Evolutionary conservation across 164 flowering plant genomes (phyloP), one percentile per base, ranked within the genome.

Genomic region (Aristolochia californica): DNA sequence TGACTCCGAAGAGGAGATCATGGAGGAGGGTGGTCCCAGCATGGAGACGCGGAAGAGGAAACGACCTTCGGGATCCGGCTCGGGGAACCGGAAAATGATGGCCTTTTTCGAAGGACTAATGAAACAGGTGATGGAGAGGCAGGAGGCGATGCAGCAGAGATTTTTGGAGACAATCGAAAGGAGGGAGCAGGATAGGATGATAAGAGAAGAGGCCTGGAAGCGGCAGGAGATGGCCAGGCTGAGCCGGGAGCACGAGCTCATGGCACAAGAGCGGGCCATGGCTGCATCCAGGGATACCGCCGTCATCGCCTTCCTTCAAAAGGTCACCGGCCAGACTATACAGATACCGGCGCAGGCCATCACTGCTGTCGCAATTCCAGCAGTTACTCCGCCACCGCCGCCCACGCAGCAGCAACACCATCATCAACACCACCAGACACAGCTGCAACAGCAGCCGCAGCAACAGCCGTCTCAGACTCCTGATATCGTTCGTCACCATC

Each of bases 191-290:
- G 95, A 82, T 7, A 66, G 95, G 53, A 68, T 77, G 75, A 69
- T 74, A 2, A 68, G 88, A 54, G 95, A 84, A 62, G 95, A 87
- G 27, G 83, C 82, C 16, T 87, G 95, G 95, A 83, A 70, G 74
- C 68, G 72, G 25, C 87, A 84, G 57, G 88, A 87, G 69, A 75
- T 77, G 76, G 74, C 78, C 0, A 72, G 91, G 60, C 51, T 83
- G 3, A 58, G 52, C 44, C 69, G 75, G 1, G 91, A 84, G 55
- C 91, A 83, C 53, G 88, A 81, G 25, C 62, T 78, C 24, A 61
- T 77, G 69, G 77, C 87, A 22, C 86, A 81, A 43, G 95, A 87
- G 53, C 63, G 88, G 5, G 78, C 81, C 26, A 65, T 75, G 40
- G 71, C 88, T n/a, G 83, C 90, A 9, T 72, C 88, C 0, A 75